Evolutionary conservation across 2,329 filamentous ascomycete species (phyloP).

Genomic region (Dactylellina parvicollis): DNA sequence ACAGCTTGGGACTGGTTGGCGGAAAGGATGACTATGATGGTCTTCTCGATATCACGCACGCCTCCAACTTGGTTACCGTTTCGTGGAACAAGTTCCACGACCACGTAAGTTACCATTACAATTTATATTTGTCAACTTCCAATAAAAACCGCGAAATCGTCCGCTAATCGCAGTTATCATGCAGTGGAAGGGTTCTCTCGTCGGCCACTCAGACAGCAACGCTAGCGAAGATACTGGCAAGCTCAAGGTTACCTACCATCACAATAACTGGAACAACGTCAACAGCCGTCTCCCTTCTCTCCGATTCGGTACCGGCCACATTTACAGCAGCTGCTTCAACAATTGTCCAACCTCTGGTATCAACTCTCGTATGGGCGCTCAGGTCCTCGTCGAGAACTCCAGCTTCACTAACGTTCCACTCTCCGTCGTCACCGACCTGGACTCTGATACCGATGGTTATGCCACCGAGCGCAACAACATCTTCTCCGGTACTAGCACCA

Average conservation of each 20-base stretch:
- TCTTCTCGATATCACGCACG: slow-evolving; percentile 64
- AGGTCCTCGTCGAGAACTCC: slow-evolving; percentile 70
- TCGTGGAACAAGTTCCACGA: slow-evolving; percentile 63
- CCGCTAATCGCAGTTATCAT: slow-evolving; percentile 59
- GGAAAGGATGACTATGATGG: slow-evolving; percentile 65
- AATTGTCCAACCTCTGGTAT: slow-evolving; percentile 64
- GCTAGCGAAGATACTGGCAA: slow-evolving; percentile 69
- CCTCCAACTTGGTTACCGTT: slow-evolving; percentile 63
- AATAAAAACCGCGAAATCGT: not conserved
- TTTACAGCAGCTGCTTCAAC: slow-evolving; percentile 63
- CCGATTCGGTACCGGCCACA: slow-evolving; percentile 73
- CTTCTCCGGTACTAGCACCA: slow-evolving; percentile 61
- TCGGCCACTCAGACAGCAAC: slow-evolving; percentile 72
- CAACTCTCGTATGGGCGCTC: slow-evolving; percentile 69
- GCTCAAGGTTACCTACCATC: slow-evolving; percentile 72
- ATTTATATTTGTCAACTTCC: too few relatives aligned
- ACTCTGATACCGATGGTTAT: slow-evolving; percentile 64
- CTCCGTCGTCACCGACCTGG: slow-evolving; percentile 62
- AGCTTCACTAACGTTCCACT: slow-evolving; percentile 64
- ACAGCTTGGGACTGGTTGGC: slow-evolving; percentile 59
- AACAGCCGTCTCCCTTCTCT: slow-evolving; percentile 72
- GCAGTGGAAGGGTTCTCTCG: slow-evolving; percentile 72
- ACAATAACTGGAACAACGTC: slow-evolving; percentile 74
- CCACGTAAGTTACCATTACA: slow-evolving; percentile 59
- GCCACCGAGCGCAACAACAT: slow-evolving; percentile 64